phyloP scores from a whole-genome alignment of 2,329 filamentous ascomycete genomes.

The Cercospora nicotianae region DNA sequence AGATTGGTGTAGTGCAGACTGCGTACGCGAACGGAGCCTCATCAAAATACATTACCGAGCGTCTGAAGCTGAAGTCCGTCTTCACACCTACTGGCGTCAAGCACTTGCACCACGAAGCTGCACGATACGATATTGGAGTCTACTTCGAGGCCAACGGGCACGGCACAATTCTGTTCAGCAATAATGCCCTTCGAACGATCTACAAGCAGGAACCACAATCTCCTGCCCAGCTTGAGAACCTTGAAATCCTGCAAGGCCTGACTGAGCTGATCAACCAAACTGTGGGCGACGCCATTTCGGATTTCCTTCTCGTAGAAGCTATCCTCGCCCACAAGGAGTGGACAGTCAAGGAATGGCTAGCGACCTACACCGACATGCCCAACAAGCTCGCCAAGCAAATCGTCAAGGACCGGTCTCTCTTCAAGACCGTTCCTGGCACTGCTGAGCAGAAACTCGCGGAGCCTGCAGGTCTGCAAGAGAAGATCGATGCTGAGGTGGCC shows the following conservation, averaged over 20 bases:
- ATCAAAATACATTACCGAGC: constrained; percentile 86
- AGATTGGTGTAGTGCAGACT: constrained; percentile 93
- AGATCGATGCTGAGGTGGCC: constrained; percentile 83
- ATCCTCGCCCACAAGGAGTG: constrained; percentile 94
- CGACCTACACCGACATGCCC: constrained; percentile 89
- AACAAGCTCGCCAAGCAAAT: constrained; percentile 94
- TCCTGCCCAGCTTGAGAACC: constrained; percentile 84
- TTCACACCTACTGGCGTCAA: constrained; percentile 97
- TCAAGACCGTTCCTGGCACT: constrained; percentile 74
- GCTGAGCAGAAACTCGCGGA: constrained; percentile 84
- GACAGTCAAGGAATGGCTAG: constrained; percentile 83
- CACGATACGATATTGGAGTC: constrained; percentile 90
- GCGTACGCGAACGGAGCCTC: constrained; percentile 96
- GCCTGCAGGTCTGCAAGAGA: constrained; percentile 74
- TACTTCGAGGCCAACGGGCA: constrained; percentile 99
- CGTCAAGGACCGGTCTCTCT: constrained; percentile 82
- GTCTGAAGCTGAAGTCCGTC: constrained; percentile 82
- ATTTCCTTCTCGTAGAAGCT: constrained; percentile 93
- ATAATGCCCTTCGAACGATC: constrained; percentile 77
- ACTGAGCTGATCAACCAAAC: constrained; percentile 97
- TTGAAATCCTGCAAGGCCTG: constrained; percentile 79
- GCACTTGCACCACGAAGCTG: constrained; percentile 94
- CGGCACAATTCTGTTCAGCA: constrained; percentile 92
- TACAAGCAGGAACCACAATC: constrained; percentile 79
- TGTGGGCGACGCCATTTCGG: constrained; percentile 91